Evolutionary conservation across 805 yeast species (phyloP).

Genomic region (Maudiozyma barnettii): DNA sequence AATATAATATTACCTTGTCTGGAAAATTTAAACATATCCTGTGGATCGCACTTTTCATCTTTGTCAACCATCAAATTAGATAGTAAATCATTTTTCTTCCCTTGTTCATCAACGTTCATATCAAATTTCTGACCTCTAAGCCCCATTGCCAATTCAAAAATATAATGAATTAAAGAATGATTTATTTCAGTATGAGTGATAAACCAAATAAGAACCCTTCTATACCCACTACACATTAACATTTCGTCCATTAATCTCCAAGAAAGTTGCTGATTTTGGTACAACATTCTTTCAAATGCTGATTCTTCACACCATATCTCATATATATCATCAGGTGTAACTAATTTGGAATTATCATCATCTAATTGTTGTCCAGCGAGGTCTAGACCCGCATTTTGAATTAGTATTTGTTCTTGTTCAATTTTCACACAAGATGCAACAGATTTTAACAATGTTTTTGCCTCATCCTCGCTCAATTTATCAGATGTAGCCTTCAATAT

Average conservation of each 20-base stretch:
- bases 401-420: slow-evolving; percentile 31
- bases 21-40: slow-evolving; percentile 32
- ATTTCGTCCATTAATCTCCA: slow-evolving; percentile 58
- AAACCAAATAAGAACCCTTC: slow-evolving; percentile 59
- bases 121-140: slow-evolving; percentile 37
- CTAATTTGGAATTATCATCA: slow-evolving; percentile 2
- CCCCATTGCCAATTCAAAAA: slow-evolving; percentile 50
- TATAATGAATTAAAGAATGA: slow-evolving; percentile 48
- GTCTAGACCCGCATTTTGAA: slow-evolving; percentile 6
- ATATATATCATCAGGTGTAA: slow-evolving; percentile 45
- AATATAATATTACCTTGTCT: slow-evolving; percentile 47
- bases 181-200: slow-evolving; percentile 53
- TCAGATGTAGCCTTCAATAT: slow-evolving; percentile 14
- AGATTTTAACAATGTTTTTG: slow-evolving; percentile 23
- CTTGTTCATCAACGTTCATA: slow-evolving; percentile 4
- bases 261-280: slow-evolving; percentile 42
- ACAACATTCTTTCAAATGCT: slow-evolving; percentile 44
- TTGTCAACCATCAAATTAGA: slow-evolving; percentile 3
- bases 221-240: slow-evolving; percentile 56
- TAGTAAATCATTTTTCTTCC: slow-evolving; percentile 4
- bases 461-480: slow-evolving; percentile 12
- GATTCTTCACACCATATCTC: slow-evolving; percentile 35
- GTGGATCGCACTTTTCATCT: slow-evolving; percentile 8
- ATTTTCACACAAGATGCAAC: slow-evolving; percentile 45
- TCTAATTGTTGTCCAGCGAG: background rate